Conservation (phyloP, 495 filamentous ascomycete species). For the Lichenothelia convexa region DNA sequence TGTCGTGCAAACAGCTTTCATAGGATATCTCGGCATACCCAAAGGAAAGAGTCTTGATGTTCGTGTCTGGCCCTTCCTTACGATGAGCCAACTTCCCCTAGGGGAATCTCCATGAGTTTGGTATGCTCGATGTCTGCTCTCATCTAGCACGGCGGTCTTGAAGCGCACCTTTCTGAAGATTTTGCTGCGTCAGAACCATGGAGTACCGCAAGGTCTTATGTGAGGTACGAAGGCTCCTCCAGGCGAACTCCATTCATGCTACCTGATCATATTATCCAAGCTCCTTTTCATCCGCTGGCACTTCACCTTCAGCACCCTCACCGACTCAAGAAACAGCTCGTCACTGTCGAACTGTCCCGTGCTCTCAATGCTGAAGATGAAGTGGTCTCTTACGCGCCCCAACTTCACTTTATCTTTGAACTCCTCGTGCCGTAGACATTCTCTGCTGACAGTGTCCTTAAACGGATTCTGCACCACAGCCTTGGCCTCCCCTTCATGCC, state of each 20-base stretch:
- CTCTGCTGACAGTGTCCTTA: conserved; percentile 83
- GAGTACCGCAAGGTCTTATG: no score
- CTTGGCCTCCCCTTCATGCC: conserved; percentile 54
- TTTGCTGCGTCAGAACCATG: no score
- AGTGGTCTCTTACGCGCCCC: conserved; percentile 78
- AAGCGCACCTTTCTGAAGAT: no score
- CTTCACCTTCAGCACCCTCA: conserved; percentile 70
- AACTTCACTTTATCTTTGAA: conserved; percentile 92
- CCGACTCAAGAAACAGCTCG: conserved; percentile 71
- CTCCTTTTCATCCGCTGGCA: conserved; percentile 43
- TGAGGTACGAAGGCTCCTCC: no score
- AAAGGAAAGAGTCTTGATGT: no score
- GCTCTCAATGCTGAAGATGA: conserved; percentile 92
- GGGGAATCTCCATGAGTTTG: no score
- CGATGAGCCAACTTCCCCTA: no score
- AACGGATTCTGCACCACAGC: conserved; percentile 69
- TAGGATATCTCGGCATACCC: no score
- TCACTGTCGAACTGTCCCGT: conserved; percentile 86
- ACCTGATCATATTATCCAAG: conserved; percentile 36
- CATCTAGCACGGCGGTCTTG: no score
- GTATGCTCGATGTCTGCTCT: no score
- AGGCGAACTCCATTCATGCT: conserved; percentile 6
- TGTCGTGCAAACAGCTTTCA: no score
- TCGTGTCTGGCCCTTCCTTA: no score
- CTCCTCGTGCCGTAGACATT: conserved; percentile 79